Conservation (phyloP, 495 filamentous ascomycete genomes). For the Hypoxylon lienhwacheense region DNA sequence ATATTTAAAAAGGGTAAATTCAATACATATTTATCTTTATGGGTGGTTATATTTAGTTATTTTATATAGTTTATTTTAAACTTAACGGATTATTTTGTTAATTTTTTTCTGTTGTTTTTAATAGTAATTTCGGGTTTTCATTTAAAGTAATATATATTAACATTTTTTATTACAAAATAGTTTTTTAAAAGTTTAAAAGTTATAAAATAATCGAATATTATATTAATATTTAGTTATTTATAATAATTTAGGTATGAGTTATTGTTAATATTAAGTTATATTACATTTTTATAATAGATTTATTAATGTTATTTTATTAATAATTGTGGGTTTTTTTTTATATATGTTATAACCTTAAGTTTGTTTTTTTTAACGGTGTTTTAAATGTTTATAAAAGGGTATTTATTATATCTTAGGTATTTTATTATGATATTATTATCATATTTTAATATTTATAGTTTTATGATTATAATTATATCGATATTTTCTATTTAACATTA, state of each 20-base stretch:
- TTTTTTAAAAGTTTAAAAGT: neutral
- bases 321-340: neutral
- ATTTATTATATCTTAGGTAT: neutral
- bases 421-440: neutral
- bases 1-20: neutral
- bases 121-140: no score
- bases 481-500: neutral
- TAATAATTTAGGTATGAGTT: neutral
- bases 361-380: neutral
- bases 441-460: slow-evolving; percentile 1
- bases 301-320: neutral
- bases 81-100: neutral
- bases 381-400: neutral
- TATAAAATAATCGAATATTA: neutral
- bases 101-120: no score
- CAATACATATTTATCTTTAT: neutral
- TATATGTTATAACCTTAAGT: neutral
- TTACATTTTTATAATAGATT: neutral
- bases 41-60: neutral
- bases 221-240: neutral
- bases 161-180: neutral
- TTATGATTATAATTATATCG: neutral
- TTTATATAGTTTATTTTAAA: neutral
- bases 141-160: slow-evolving; percentile 1
- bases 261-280: neutral